Evolutionary conservation across 345 rosid genomes (phyloP).

Genomic region (Citrus unshiu): DNA sequence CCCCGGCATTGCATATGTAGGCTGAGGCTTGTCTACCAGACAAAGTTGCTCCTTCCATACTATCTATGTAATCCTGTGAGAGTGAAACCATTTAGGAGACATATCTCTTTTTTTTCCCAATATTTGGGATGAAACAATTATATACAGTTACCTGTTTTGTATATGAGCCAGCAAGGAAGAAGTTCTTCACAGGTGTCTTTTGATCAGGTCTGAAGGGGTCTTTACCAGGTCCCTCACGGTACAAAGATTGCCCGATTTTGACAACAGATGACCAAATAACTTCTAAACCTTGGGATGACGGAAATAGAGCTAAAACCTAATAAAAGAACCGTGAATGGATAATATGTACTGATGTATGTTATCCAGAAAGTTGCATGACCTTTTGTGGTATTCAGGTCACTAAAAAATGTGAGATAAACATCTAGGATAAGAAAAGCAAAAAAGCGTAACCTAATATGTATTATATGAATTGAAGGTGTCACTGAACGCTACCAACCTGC

Average conservation of each 20-base stretch:
- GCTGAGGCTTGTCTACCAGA: conserved; percentile 96
- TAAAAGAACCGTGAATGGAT: background rate
- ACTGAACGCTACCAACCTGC: conserved; percentile 51
- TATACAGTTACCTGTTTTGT: conserved; percentile 70
- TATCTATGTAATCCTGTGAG: conserved; percentile 92
- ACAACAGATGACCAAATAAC: conserved; percentile 94
- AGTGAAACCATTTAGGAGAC: background rate
- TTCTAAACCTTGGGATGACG: conserved; percentile 84
- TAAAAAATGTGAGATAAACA: background rate
- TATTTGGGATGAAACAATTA: background rate
- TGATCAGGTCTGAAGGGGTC: conserved; percentile 99
- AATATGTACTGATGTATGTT: background rate
- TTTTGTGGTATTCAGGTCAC: background rate
- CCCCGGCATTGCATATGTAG: conserved; percentile 77
- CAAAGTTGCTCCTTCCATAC: conserved; percentile 97
- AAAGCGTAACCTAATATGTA: no score
- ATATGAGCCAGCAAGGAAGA: conserved; percentile 94
- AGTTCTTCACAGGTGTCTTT: conserved; percentile 84
- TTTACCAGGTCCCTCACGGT: conserved; percentile 93
- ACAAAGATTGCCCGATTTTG: conserved; percentile 87
- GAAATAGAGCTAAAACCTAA: conserved; percentile 80
- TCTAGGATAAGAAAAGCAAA: background rate
- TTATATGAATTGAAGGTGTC: background rate
- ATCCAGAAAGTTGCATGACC: background rate
- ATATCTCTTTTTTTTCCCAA: background rate